Conservation (phyloP, 2,329 filamentous ascomycete species). For the Penicillium sp. region DNA sequence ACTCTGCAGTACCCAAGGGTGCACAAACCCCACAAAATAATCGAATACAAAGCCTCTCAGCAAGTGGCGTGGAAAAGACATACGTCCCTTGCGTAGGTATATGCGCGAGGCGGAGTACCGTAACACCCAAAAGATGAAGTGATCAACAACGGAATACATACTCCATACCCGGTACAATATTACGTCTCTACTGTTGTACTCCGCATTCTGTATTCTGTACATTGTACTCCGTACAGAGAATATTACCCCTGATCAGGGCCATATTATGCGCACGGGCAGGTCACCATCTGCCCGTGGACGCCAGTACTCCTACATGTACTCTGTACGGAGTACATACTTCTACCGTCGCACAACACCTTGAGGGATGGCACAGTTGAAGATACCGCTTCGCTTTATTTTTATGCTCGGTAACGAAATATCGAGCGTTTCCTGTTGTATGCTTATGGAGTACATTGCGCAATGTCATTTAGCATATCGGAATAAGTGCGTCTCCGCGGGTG, state of each 20-base stretch:
- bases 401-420: neutral
- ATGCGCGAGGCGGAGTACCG: slow-evolving; percentile 1
- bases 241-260: neutral
- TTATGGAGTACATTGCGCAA: neutral
- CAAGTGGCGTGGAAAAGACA: slow-evolving; percentile 5
- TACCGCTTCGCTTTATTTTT: neutral
- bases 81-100: slow-evolving; percentile 8
- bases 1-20: neutral
- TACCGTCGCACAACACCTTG: neutral
- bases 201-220: neutral
- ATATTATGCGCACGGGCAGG: neutral
- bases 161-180: neutral
- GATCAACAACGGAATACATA: slow-evolving; percentile 2
- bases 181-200: neutral
- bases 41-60: neutral
- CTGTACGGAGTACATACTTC: neutral
- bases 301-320: neutral
- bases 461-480: neutral
- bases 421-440: neutral
- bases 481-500: neutral
- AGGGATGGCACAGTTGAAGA: neutral
- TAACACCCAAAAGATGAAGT: neutral
- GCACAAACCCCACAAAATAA: neutral
- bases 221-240: neutral
- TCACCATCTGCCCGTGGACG: neutral